phyloP scores from a whole-genome alignment of 306 rosid genomes.

The Glycine tomentella region DNA sequence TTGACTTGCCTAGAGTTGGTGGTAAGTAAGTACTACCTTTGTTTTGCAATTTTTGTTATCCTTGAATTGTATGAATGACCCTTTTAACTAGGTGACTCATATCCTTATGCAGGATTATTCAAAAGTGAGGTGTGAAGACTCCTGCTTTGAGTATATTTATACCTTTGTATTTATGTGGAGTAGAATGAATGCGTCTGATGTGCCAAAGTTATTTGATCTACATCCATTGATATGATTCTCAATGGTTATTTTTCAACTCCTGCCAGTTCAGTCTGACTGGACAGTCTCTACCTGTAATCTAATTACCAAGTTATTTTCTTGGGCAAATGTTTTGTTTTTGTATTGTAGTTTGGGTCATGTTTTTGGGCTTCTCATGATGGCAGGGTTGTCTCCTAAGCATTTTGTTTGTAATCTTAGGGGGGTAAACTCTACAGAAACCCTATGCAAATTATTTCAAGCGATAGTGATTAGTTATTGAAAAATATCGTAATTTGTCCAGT shows the following conservation, averaged over 20 bases:
- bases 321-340: constrained; percentile 47
- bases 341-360: constrained; percentile 43
- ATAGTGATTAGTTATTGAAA: constrained; percentile 4
- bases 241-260: constrained; percentile 49
- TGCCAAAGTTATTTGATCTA: constrained; percentile 51
- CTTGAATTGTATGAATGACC: constrained; percentile 1
- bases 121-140: constrained; percentile 54
- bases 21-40: constrained; percentile 44
- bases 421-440: not conserved
- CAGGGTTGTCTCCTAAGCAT: constrained; percentile 33
- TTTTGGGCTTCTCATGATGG: constrained; percentile 45
- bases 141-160: constrained; percentile 57
- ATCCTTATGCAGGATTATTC: constrained; percentile 57
- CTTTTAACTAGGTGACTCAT: not conserved
- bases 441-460: not conserved
- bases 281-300: constrained; percentile 47
- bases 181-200: constrained; percentile 58
- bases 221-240: constrained; percentile 51
- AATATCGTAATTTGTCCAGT: not conserved
- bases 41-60: constrained; percentile 32
- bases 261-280: constrained; percentile 55
- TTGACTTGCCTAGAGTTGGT: constrained; percentile 51
- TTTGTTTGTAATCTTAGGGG: not conserved
- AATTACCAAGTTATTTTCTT: constrained; percentile 41
- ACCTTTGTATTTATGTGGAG: constrained; percentile 58